Evolutionary conservation across 1,139 yeast species (phyloP).

Genomic region (Kodamaea plutei): DNA sequence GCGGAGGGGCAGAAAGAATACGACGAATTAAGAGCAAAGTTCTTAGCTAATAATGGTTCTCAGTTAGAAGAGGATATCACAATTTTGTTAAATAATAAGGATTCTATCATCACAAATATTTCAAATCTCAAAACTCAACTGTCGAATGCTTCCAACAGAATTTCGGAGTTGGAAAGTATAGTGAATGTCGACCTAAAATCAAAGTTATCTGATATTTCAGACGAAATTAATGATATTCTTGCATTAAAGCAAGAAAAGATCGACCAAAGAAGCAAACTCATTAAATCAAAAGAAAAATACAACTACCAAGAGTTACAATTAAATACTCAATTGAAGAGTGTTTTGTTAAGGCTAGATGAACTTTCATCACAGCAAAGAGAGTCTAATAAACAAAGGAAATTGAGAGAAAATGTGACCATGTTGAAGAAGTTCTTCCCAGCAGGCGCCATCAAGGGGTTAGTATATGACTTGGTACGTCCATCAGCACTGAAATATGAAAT

Average conservation of each 20-base stretch:
- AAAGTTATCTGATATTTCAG: constrained; percentile 30
- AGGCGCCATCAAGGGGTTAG: constrained; percentile 71
- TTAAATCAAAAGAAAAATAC: constrained; percentile 43
- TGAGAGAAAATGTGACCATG: constrained; percentile 68
- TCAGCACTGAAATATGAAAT: constrained; percentile 67
- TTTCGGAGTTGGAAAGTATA: constrained; percentile 29
- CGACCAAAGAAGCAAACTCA: constrained; percentile 37
- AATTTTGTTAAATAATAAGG: constrained; percentile 42
- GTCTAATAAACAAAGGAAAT: constrained; percentile 59
- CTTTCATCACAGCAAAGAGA: constrained; percentile 74
- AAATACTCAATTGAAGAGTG: constrained; percentile 62
- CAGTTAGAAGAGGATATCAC: constrained; percentile 49
- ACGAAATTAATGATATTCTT: constrained; percentile 31
- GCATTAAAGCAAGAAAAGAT: constrained; percentile 38
- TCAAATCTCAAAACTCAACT: constrained; percentile 42
- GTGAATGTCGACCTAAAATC: constrained; percentile 31
- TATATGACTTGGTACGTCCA: constrained; percentile 79
- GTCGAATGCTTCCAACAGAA: constrained; percentile 35
- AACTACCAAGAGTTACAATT: constrained; percentile 49
- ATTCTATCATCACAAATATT: constrained; percentile 36
- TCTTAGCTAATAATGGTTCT: constrained; percentile 56
- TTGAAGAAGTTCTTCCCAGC: constrained; percentile 66
- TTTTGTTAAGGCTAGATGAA: constrained; percentile 62
- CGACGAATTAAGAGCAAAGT: constrained; percentile 54
- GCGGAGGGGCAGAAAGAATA: constrained; percentile 58